Evolutionary conservation across 179 eudicot species (phyloP).

Genomic region (Beta corolliflora): DNA sequence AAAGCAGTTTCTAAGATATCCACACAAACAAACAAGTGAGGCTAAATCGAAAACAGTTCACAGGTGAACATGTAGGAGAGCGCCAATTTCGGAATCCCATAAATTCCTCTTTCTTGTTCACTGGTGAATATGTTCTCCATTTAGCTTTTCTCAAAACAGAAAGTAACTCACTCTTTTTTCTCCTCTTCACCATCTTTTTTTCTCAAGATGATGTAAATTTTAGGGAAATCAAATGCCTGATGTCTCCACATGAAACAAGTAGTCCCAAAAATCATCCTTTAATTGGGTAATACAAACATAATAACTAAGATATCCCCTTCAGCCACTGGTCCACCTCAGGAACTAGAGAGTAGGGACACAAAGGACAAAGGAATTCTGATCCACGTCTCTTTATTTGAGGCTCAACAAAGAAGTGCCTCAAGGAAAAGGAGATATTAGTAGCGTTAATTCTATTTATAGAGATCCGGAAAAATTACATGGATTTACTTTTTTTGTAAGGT

Average conservation of each 20-base stretch:
- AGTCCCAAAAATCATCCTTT: neutral
- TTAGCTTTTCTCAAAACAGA: neutral
- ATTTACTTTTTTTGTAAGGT: neutral
- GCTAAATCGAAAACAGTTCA: neutral
- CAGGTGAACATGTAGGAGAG: too few species aligned
- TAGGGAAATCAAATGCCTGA: neutral
- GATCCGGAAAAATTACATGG: neutral
- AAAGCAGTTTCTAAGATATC: neutral
- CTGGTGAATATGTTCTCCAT: too few species aligned
- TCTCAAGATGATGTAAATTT: neutral
- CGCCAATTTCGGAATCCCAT: too few species aligned
- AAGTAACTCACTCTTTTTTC: neutral
- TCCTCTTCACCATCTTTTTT: neutral
- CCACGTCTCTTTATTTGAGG: neutral
- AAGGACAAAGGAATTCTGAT: conserved; percentile 5
- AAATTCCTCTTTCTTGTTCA: too few species aligned
- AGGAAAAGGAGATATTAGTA: neutral
- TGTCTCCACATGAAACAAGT: neutral
- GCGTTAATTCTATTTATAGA: neutral
- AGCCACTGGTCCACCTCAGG: too few species aligned
- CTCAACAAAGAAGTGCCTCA: neutral
- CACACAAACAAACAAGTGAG: neutral
- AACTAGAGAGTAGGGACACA: neutral
- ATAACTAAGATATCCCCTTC: neutral
- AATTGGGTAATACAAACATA: neutral